Percentiles rank a stretch among this genome's conserved stretches.
Evolutionary conservation across 352 stramenopile genomes (phyloP).

Genomic region (Globisporangium cystogenes): DNA sequence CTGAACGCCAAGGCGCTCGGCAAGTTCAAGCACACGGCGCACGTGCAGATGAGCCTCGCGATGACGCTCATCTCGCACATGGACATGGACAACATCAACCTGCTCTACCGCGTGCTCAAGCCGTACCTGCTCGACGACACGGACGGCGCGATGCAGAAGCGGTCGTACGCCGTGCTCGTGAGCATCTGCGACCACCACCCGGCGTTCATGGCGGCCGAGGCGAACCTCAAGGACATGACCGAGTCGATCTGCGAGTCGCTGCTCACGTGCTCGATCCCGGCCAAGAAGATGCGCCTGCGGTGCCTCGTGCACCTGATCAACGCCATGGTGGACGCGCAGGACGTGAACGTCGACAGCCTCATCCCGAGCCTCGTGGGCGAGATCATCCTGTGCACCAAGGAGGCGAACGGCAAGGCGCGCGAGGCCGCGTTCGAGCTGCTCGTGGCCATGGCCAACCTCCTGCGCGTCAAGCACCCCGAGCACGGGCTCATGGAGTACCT

Average conservation of each 20-base stretch:
- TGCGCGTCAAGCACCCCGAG: conserved; percentile 53
- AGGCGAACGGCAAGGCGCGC: conserved; percentile 93
- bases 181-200: conserved; percentile 84
- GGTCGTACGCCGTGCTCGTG: conserved; percentile 81
- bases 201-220: conserved; percentile 64
- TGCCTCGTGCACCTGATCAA: conserved; percentile 81
- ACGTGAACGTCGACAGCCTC: conserved; percentile 75
- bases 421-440: conserved; percentile 84
- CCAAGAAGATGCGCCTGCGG: conserved; percentile 94
- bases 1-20: conserved; percentile 31
- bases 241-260: conserved; percentile 92
- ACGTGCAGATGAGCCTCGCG: conserved; percentile 75
- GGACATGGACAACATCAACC: conserved; percentile 61
- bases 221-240: conserved; percentile 90
- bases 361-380: conserved; percentile 92
- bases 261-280: conserved; percentile 92
- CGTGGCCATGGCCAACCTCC: conserved; percentile 76
- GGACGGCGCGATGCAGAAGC: conserved; percentile 86
- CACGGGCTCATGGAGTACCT: conserved; percentile 88
- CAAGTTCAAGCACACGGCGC: conserved; percentile 58
- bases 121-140: conserved; percentile 84
- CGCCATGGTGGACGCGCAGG: conserved; percentile 69
- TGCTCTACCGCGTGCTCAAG: conserved; percentile 88
- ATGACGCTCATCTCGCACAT: conserved; percentile 76
- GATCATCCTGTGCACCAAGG: conserved; percentile 96